phyloP scores from a whole-genome alignment of 2,329 filamentous ascomycete species.

The Conoideocrella luteorostrata region DNA sequence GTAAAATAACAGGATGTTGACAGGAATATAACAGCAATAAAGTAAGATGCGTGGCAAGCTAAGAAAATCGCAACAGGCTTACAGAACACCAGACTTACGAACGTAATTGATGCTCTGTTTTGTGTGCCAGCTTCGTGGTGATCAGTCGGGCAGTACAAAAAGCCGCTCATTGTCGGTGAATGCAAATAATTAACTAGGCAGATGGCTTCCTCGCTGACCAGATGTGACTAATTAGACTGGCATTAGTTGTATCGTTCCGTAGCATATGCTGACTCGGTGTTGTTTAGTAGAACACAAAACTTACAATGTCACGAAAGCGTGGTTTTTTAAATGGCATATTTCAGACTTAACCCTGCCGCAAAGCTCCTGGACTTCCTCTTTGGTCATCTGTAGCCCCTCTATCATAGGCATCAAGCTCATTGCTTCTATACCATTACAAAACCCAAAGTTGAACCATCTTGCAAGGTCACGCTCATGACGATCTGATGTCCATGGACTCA shows the following conservation, averaged over 20 bases:
- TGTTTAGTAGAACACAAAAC: slow-evolving; percentile 23
- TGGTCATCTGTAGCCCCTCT: slow-evolving; percentile 34
- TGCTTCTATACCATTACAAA: slow-evolving; percentile 67
- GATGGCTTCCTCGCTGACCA: slow-evolving; percentile 17
- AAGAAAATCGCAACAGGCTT: too few species aligned
- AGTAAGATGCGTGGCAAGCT: too few species aligned
- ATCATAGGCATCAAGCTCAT: slow-evolving; percentile 69
- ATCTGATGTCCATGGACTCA: slow-evolving; percentile 67
- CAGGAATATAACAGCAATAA: too few species aligned
- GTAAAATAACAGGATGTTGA: too few species aligned
- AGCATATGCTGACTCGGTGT: neutral
- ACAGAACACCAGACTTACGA: too few species aligned
- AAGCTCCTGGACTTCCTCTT: slow-evolving; percentile 58
- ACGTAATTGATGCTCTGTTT: too few species aligned
- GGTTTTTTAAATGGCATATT: slow-evolving; percentile 60
- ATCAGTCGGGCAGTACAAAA: too few species aligned
- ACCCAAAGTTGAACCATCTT: slow-evolving; percentile 75
- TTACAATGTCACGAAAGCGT: slow-evolving; percentile 72
- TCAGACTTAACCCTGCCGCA: slow-evolving; percentile 59
- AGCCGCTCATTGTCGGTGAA: too few species aligned
- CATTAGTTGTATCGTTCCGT: slow-evolving; percentile 10
- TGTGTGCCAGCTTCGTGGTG: too few species aligned
- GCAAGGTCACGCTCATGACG: slow-evolving; percentile 61
- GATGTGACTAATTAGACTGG: slow-evolving; percentile 12
- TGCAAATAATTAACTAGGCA: neutral